Base-by-base conservation (phyloP, 2,329 filamentous ascomycete genomes). In the Arthrocladium fulminans region DNA sequence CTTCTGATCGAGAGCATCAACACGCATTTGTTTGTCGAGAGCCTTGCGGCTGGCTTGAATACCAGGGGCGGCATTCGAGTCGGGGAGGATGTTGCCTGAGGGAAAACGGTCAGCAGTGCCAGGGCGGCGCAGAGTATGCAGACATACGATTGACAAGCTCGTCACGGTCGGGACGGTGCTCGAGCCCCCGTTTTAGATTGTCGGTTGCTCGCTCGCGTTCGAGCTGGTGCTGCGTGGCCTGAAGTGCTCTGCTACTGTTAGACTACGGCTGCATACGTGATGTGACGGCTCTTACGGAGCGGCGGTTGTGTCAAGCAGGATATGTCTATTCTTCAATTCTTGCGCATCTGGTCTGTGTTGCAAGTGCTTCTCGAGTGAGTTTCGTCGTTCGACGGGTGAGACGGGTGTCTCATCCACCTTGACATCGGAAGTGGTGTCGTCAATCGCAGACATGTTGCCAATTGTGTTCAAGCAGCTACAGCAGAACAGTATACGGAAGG, bases 21-120 rank as follows among this genome's bases (percentile, higher is more conserved):
- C 84, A 12, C 84, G 79, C 88, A 96, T 95, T 66, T 88, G 83
- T 64, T 83, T 88, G 67, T 88, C 80, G 35, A 96, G 80, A 71
- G 94, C 86, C 61, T 79, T 83, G 66, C 92, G 88, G 53, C 88
- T 80, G 48, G 83, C 87, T 62, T 84, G 81, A 47, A 96, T 73
- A 2, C 83, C 77, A 0, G 89, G 88, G 0, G 88, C 88, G 15
- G 84, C 87, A 45, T 68, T 83, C 25, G 84, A 84, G 48, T 81
- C 80, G 22, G 86, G 86, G 22, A 96, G 81, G 64, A 96, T 95
- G 68, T 95, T 94, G 58, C 82, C 86, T 90, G 59, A 47, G 13
- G 7, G 12, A 32, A 37, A 13, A 6, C 20, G n/a, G 29, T 32
- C 22, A 44, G 41, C 20, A 2, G 17, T 10, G 29, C 6, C 15